Percentiles rank a stretch among this genome's conserved stretches.
These are phyloP conservation scores for Fonsecaea multimorphosa DNA, from an alignment of 2,329 filamentous ascomycete species.

Conservation along the genomic window DNA sequence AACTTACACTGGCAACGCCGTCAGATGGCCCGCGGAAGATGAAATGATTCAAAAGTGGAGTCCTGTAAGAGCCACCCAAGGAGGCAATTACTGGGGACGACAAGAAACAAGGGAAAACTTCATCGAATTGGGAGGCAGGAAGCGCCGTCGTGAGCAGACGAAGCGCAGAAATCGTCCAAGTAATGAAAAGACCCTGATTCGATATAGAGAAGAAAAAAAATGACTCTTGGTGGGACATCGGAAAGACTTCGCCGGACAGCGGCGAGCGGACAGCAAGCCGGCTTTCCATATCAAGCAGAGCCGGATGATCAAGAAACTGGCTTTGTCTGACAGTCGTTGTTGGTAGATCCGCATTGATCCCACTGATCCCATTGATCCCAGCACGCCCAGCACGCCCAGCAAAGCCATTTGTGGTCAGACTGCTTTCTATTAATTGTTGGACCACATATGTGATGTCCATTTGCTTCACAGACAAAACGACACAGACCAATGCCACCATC, in stretches of 20 bases:
- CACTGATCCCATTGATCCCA: no score
- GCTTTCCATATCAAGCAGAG: not conserved
- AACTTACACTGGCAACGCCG: constrained; percentile 4
- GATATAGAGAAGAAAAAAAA: no score
- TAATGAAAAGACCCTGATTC: not conserved
- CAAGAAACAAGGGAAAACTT: not conserved
- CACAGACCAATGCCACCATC: not conserved
- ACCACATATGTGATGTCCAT: no score
- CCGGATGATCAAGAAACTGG: not conserved
- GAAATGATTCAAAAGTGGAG: not conserved
- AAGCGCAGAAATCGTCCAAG: constrained; percentile 8
- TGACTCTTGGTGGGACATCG: not conserved
- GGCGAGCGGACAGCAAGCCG: no score
- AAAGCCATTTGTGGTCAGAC: no score
- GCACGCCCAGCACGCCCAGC: no score
- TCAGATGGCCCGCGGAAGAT: constrained; percentile 12
- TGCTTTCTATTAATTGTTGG: no score
- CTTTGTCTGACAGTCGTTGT: not conserved
- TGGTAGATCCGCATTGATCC: no score
- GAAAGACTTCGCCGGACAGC: no score
- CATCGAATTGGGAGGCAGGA: constrained; percentile 15
- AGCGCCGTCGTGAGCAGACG: constrained; percentile 9
- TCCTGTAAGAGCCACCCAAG: not conserved
- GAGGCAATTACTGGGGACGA: not conserved
- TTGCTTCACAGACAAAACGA: no score